Evolutionary conservation across 169 alveolate genomes (phyloP).

Genomic region (Plasmodium vivax): DNA sequence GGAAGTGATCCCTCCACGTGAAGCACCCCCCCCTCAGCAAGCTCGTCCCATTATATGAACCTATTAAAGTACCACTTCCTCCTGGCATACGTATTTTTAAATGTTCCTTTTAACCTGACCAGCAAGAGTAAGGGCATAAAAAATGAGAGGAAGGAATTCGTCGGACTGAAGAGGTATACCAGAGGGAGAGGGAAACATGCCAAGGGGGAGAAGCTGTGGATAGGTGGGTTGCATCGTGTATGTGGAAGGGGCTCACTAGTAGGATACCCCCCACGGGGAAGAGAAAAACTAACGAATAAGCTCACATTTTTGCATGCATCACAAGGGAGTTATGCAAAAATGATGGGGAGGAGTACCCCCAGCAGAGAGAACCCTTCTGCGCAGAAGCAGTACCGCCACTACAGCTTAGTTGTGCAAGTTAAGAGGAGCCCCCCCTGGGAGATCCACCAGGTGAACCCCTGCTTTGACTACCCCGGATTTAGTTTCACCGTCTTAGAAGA

Average conservation of each 20-base stretch:
- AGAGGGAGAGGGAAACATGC: neutral
- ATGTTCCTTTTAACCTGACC: neutral
- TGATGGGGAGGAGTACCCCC: neutral
- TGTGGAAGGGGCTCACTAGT: neutral
- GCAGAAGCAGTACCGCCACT: neutral
- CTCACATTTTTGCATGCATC: neutral
- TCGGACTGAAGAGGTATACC: neutral
- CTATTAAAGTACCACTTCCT: neutral
- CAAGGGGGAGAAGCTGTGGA: neutral
- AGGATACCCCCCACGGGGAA: neutral
- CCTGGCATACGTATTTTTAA: neutral
- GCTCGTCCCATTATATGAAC: neutral
- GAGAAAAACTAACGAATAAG: neutral
- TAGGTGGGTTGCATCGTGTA: neutral
- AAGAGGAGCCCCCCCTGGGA: neutral
- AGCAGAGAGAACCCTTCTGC: neutral
- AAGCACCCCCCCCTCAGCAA: neutral
- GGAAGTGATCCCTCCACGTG: neutral
- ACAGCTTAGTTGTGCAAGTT: neutral
- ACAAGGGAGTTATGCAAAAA: neutral
- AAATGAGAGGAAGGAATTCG: neutral
- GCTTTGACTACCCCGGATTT: constrained; percentile 21
- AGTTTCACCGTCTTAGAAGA: constrained; percentile 37
- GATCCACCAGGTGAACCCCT: neutral
- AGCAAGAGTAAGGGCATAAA: neutral